Base-by-base conservation (phyloP, 768 basidiomycete genomes). In the Galerina sulciceps region DNA sequence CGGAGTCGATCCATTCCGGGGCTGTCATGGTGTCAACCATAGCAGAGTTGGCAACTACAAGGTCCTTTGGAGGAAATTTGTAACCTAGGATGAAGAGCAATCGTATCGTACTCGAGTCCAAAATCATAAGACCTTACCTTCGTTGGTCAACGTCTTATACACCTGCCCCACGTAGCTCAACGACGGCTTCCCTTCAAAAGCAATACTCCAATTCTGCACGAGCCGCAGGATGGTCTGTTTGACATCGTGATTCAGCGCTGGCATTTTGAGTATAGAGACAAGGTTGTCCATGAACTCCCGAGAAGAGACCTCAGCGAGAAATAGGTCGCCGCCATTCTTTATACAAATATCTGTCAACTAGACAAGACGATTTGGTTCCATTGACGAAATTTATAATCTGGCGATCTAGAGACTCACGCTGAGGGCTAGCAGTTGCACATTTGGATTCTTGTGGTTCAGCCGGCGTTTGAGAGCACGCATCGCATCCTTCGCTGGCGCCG, bases 1-100 rank as follows among this genome's bases (percentile, higher is more conserved):
- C 94, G 0, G 94, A 94, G 71, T 99, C 96, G 43, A 94, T 90
- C 97, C 97, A 99, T 70, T 96, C 93, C 1, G 97, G 97, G 0
- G 97, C 92, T 0, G 89, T 93, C 66, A 90, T 84, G 0, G 94
- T 94, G 69, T 94, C 91, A 4, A 94, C 90, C 91, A 95, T 93
- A 11, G 88, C 91, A 18, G 92, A 85, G 52, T 84, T 89, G 10
- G 88, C 84, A 13, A 84, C 69, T 2, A 85, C 79, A 35, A 82
- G 77, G 66, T 94, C 91, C 66, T 88, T 88, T 0, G 91, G 90
- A 35, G 94, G 95, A 72, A 94, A 96, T 53, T 80, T 85, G 73
- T 83, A 91, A n/a, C 91, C 91, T 92, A 68, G 11, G 10, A 58
- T 43, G 18, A 18, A 50, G n/a, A 38, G 44, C 57, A 10, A 50